phyloP scores from a whole-genome alignment of 1,139 yeast genomes.

The Pichia sp. region DNA sequence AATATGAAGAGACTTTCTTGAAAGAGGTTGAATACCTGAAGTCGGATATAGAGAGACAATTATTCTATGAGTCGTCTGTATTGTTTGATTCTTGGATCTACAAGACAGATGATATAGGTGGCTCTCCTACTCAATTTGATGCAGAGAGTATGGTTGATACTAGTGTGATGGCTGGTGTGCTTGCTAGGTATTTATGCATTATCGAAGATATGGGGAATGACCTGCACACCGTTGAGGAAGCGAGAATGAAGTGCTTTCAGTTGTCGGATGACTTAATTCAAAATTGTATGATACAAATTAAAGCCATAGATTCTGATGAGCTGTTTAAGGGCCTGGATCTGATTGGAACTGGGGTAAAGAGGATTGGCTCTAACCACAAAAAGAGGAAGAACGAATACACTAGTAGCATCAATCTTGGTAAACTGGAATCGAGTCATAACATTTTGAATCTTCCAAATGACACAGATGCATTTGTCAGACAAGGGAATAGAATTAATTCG shows the following conservation, averaged over 20 bases:
- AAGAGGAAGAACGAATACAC: too few species aligned
- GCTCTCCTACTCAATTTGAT: too few species aligned
- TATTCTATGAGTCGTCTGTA: constrained; percentile 48
- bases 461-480: constrained; percentile 6
- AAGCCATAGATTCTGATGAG: not conserved
- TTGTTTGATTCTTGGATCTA: constrained; percentile 29
- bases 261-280: constrained; percentile 8
- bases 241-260: constrained; percentile 8
- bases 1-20: constrained; percentile 38
- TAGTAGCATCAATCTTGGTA: too few species aligned
- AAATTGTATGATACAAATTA: constrained; percentile 5
- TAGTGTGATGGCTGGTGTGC: constrained; percentile 5
- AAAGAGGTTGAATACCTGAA: constrained; percentile 35
- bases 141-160: constrained; percentile 1
- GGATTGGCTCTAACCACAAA: too few species aligned
- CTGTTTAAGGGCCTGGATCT: too few species aligned
- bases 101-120: too few species aligned
- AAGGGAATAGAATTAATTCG: constrained; percentile 14
- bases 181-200: constrained; percentile 9
- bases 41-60: constrained; percentile 44
- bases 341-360: too few species aligned
- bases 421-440: too few species aligned
- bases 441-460: too few species aligned
- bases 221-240: constrained; percentile 9
- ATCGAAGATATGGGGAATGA: constrained; percentile 7